These are phyloP conservation scores for Pyrenophora tritici-repentis DNA, from an alignment of 2,329 filamentous ascomycete genomes.

Conservation along the genomic window DNA sequence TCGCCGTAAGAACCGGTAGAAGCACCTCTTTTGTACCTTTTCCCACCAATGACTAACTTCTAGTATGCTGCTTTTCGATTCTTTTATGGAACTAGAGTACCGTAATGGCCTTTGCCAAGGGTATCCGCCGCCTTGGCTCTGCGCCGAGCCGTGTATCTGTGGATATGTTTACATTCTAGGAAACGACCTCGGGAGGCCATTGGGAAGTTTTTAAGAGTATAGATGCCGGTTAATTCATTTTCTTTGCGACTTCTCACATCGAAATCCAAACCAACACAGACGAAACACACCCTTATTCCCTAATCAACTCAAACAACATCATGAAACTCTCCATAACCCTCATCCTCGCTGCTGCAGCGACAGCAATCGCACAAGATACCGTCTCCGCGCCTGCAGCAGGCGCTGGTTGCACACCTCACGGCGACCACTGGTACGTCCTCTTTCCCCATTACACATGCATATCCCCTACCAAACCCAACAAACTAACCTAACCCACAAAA, in stretches of 20 bases:
- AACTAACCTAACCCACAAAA: background rate
- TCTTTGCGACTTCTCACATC: too few species aligned
- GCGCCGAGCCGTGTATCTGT: constrained; percentile 11
- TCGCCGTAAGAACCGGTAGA: constrained; percentile 7
- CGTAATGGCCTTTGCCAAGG: constrained; percentile 34
- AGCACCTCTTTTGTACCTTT: background rate
- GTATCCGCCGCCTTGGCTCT: constrained; percentile 30
- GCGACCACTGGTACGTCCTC: constrained; percentile 29
- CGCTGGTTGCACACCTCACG: constrained; percentile 28
- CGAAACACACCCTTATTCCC: too few species aligned
- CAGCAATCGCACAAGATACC: constrained; percentile 23
- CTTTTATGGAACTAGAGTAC: constrained; percentile 27
- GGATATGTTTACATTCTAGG: background rate
- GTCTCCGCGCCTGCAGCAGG: constrained; percentile 5
- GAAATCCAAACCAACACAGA: background rate
- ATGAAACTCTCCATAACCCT: constrained; percentile 28
- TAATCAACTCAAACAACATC: constrained; percentile 5
- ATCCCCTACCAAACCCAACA: too few species aligned
- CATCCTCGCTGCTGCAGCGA: constrained; percentile 17
- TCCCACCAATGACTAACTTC: constrained; percentile 12
- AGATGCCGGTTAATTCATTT: too few species aligned
- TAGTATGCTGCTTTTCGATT: constrained; percentile 10
- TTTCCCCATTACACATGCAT: too few species aligned
- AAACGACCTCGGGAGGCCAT: too few species aligned
- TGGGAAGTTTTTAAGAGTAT: too few species aligned